These are phyloP conservation scores for Ogataea corticis DNA, from an alignment of 805 yeast species.

Conservation along the genomic window DNA sequence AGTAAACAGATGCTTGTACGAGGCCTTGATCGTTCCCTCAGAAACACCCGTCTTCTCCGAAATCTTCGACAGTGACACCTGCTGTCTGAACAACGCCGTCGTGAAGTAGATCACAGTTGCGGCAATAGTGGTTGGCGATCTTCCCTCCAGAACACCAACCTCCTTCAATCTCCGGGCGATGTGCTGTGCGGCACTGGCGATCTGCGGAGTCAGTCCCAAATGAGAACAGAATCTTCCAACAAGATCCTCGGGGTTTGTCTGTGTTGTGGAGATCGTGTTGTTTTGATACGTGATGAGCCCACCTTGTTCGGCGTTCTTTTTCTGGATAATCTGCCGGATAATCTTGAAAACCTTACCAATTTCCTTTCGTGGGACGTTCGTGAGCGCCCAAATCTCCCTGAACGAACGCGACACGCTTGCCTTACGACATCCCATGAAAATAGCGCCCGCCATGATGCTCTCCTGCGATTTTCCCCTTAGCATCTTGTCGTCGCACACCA, in stretches of 20 bases:
- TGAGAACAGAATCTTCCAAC: slow-evolving; percentile 96
- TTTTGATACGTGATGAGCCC: slow-evolving; percentile 45
- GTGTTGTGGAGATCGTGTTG: slow-evolving; percentile 66
- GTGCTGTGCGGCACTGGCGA: slow-evolving; percentile 89
- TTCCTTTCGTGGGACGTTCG: slow-evolving; percentile 91
- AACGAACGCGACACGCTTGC: slow-evolving; percentile 93
- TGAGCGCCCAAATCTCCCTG: slow-evolving; percentile 93
- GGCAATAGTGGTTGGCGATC: slow-evolving; percentile 96
- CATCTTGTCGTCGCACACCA: slow-evolving; percentile 83
- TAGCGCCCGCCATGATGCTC: slow-evolving; percentile 95
- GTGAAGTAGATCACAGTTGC: slow-evolving; percentile 97
- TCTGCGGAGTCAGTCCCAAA: slow-evolving; percentile 79
- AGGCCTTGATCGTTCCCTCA: slow-evolving; percentile 94
- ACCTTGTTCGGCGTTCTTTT: slow-evolving; percentile 50
- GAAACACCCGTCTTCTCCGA: slow-evolving; percentile 94
- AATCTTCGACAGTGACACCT: slow-evolving; percentile 73
- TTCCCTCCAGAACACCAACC: slow-evolving; percentile 91
- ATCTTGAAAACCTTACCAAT: slow-evolving; percentile 88
- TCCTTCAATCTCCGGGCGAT: slow-evolving; percentile 89
- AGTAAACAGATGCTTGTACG: slow-evolving; percentile 79
- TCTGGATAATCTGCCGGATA: slow-evolving; percentile 60
- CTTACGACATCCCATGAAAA: slow-evolving; percentile 90
- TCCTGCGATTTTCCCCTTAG: slow-evolving; percentile 91
- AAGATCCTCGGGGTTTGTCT: slow-evolving; percentile 90
- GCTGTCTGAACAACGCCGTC: slow-evolving; percentile 80